Percentiles rank a stretch among this genome's conserved stretches.
Conservation (phyloP, 331 rosid species). For the Malus hybrid region DNA sequence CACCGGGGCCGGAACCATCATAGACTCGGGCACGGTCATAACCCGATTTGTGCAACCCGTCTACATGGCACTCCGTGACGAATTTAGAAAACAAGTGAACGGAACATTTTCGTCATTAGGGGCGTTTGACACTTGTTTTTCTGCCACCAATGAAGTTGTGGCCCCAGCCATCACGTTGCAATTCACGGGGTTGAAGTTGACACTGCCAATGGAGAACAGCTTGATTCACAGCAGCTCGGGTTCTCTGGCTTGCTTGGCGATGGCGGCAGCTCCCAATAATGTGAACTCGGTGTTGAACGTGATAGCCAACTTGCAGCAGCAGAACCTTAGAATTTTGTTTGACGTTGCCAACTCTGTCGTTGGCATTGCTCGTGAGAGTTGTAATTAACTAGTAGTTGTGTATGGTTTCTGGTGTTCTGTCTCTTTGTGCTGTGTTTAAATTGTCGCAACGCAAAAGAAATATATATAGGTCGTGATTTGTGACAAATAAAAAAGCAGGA, state of each 20-base stretch:
- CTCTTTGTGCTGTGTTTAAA: background rate
- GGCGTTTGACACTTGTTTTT: conserved; percentile 78
- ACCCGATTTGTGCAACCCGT: conserved; percentile 67
- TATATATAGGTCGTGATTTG: background rate
- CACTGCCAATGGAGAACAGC: conserved; percentile 63
- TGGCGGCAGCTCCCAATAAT: conserved; percentile 77
- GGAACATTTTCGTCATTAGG: conserved; percentile 66
- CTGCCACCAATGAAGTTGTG: conserved; percentile 31
- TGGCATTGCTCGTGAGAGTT: conserved; percentile 86
- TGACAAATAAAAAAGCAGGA: background rate
- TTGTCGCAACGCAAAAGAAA: background rate
- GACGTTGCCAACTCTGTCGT: conserved; percentile 61
- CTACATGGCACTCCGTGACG: conserved; percentile 63
- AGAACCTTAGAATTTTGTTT: conserved; percentile 79
- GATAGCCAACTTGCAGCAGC: conserved; percentile 88
- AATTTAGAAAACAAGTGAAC: conserved; percentile 62
- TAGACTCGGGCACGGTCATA: conserved; percentile 83
- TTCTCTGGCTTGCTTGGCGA: conserved; percentile 66
- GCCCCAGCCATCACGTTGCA: conserved; percentile 54
- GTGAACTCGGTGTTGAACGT: conserved; percentile 86
- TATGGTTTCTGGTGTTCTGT: background rate
- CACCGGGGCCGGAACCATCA: conserved; percentile 77
- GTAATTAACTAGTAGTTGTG: conserved; percentile 35
- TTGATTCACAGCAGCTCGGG: conserved; percentile 75
- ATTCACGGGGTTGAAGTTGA: conserved; percentile 54